These are phyloP conservation scores for Fusarium robinianum DNA, from an alignment of 2,329 filamentous ascomycete species.

Conservation along the genomic window DNA sequence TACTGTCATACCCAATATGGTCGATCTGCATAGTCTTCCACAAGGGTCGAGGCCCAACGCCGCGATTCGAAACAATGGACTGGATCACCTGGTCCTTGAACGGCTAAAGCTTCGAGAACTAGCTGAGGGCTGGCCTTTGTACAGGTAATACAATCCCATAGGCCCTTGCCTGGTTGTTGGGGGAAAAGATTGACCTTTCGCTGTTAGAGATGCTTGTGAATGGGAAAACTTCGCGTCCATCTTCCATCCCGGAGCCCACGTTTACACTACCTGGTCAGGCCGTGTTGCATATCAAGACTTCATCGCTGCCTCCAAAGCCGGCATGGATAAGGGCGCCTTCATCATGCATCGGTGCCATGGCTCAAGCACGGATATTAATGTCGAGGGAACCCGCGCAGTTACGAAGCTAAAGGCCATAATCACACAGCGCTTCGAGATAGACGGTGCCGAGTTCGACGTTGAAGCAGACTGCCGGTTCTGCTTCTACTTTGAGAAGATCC, in stretches of 20 bases:
- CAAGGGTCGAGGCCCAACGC: constrained; percentile 37
- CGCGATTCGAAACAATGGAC: constrained; percentile 53
- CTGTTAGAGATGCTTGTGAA: constrained; percentile 52
- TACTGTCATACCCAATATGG: constrained; percentile 5
- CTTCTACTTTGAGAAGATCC: constrained; percentile 50
- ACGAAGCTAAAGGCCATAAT: constrained; percentile 57
- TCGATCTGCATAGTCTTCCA: constrained; percentile 15
- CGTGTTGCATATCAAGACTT: constrained; percentile 47
- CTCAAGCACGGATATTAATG: constrained; percentile 47
- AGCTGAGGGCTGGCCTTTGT: constrained; percentile 55
- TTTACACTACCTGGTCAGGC: constrained; percentile 58
- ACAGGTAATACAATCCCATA: constrained; percentile 42
- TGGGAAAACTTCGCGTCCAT: constrained; percentile 57
- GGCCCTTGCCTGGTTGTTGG: no score
- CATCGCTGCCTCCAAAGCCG: constrained; percentile 44
- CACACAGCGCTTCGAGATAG: constrained; percentile 51
- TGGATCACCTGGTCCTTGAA: constrained; percentile 49
- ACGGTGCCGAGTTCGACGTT: constrained; percentile 49
- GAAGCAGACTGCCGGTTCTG: constrained; percentile 53
- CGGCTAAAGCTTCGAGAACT: constrained; percentile 53
- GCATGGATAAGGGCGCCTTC: constrained; percentile 49
- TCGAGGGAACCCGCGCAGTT: constrained; percentile 46
- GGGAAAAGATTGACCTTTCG: not conserved
- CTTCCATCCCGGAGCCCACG: constrained; percentile 52
- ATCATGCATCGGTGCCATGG: constrained; percentile 52